A percentile compares a stretch with the other conserved stretches of the same genome.
Conservation (phyloP, 139 green algal genomes). For the Dunaliella primolecta region DNA sequence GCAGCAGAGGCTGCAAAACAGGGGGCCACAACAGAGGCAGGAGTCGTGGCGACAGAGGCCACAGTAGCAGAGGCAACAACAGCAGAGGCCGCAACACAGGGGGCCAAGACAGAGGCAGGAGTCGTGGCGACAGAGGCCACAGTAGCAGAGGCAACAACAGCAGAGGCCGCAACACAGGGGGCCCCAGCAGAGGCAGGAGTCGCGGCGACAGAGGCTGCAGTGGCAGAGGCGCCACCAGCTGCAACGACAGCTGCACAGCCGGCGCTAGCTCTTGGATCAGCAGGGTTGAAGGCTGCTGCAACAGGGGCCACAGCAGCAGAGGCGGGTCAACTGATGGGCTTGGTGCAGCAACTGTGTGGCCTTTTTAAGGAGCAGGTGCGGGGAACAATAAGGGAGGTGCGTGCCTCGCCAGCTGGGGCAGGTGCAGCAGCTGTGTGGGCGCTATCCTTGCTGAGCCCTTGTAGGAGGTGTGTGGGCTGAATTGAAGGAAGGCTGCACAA, state of each 20-base stretch:
- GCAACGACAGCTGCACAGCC: not conserved
- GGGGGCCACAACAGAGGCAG: not conserved
- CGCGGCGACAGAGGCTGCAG: not conserved
- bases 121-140: not conserved
- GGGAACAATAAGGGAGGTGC: no score
- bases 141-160: constrained; percentile 10
- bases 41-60: not conserved
- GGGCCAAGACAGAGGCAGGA: constrained; percentile 16
- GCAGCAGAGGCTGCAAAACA: constrained; percentile 20
- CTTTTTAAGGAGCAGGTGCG: not conserved
- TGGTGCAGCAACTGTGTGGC: not conserved
- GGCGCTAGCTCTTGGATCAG: no score
- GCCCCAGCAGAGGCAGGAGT: not conserved
- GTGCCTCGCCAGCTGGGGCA: no score
- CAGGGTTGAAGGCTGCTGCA: not conserved
- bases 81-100: not conserved
- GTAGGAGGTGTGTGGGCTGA: not conserved
- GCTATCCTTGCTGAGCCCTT: not conserved
- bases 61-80: constrained; percentile 12
- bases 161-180: constrained; percentile 17
- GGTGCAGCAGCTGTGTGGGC: not conserved
- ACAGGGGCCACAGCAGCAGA: not conserved
- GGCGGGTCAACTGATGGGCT: not conserved
- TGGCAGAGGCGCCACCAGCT: not conserved
- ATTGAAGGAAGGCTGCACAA: not conserved